Percentiles rank a stretch among this genome's conserved stretches.
phyloP scores from a whole-genome alignment of 805 yeast species.

The Ogataea chonburiensis region DNA sequence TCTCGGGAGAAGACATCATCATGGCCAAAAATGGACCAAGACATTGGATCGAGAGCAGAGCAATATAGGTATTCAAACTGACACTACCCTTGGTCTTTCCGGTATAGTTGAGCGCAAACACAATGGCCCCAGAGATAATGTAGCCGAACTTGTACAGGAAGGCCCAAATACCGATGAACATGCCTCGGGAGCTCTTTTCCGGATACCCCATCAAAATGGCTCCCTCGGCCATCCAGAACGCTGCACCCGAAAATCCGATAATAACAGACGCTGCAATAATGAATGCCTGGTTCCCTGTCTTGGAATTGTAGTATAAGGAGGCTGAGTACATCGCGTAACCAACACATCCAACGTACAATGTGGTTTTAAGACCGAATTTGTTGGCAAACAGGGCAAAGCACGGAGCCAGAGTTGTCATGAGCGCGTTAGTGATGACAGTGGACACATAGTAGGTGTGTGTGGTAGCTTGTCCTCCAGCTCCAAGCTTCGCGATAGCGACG shows the following conservation, averaged over 20 bases:
- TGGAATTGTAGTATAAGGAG: conserved; percentile 28
- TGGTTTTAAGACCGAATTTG: conserved; percentile 22
- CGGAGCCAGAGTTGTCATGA: conserved; percentile 26
- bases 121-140: conserved; percentile 29
- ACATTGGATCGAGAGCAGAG: conserved; percentile 27
- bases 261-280: conserved; percentile 27
- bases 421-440: conserved; percentile 17
- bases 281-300: conserved; percentile 27
- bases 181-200: conserved; percentile 23
- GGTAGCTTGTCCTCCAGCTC: conserved; percentile 17
- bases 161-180: conserved; percentile 32
- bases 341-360: conserved; percentile 23
- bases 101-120: conserved; percentile 19
- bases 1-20: conserved; percentile 27
- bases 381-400: conserved; percentile 24
- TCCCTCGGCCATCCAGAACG: conserved; percentile 33
- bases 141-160: conserved; percentile 27
- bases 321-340: conserved; percentile 30
- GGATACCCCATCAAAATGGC: conserved; percentile 30
- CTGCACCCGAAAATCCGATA: conserved; percentile 28
- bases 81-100: conserved; percentile 21
- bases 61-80: conserved; percentile 27
- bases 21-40: conserved; percentile 25
- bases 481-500: conserved; percentile 10
- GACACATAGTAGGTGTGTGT: conserved; percentile 10